phyloP scores from a whole-genome alignment of 352 stramenopile genomes.

The Aphanomyces invadans region DNA sequence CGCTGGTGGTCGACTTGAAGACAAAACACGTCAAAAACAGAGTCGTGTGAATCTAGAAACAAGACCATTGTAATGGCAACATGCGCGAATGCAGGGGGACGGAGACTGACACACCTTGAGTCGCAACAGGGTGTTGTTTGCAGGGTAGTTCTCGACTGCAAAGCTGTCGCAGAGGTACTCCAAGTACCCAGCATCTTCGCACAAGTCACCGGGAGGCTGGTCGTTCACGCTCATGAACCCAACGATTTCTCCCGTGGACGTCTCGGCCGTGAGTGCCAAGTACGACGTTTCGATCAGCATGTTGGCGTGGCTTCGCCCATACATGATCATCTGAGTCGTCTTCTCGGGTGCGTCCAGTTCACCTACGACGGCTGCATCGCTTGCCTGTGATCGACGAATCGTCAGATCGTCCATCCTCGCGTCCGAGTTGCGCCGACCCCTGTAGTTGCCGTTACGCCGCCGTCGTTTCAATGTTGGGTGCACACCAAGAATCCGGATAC shows the following conservation, averaged over 20 bases:
- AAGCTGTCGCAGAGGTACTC: slow-evolving; percentile 19
- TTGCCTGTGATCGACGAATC: slow-evolving; percentile 19
- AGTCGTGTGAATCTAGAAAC: slow-evolving; percentile 11
- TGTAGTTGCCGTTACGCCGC: too few relatives aligned
- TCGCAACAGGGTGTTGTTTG: background rate
- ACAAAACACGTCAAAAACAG: slow-evolving; percentile 24
- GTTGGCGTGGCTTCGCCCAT: slow-evolving; percentile 47
- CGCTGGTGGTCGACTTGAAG: background rate
- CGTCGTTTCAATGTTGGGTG: too few relatives aligned
- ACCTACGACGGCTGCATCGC: slow-evolving; percentile 30
- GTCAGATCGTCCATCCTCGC: slow-evolving; percentile 4
- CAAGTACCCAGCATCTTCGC: slow-evolving; percentile 59
- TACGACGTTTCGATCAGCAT: slow-evolving; percentile 56
- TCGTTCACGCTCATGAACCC: slow-evolving; percentile 63
- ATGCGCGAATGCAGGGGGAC: background rate
- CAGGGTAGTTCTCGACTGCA: slow-evolving; percentile 3
- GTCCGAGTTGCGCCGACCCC: background rate
- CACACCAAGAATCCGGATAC: too few relatives aligned
- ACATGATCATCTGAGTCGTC: slow-evolving; percentile 42
- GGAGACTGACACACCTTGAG: slow-evolving; percentile 8
- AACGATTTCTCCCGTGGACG: slow-evolving; percentile 37
- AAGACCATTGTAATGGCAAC: background rate
- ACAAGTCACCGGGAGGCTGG: slow-evolving; percentile 36
- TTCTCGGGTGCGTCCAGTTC: slow-evolving; percentile 44
- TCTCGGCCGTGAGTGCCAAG: slow-evolving; percentile 45